Conservation (phyloP, 129 eudicot genomes). For the Flaveria ramosissima region DNA sequence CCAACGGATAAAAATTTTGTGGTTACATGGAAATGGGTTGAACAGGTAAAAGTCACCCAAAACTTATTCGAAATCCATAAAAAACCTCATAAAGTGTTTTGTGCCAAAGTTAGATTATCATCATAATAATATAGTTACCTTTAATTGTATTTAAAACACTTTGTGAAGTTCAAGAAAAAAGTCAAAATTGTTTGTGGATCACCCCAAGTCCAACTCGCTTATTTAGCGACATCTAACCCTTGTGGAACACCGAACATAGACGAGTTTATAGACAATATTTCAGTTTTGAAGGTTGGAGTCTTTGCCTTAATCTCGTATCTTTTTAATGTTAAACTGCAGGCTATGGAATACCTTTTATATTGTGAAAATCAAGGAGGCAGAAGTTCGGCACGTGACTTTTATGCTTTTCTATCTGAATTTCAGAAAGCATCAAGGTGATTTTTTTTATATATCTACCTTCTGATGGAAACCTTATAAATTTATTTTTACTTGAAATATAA, state of each 20-base stretch:
- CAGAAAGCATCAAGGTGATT: constrained; percentile 85
- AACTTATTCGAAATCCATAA: background rate
- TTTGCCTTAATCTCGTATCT: background rate
- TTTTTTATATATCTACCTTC: constrained; percentile 18
- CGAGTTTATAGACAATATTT: background rate
- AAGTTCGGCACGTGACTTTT: constrained; percentile 66
- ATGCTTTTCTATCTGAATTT: constrained; percentile 65
- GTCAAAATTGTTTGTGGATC: background rate
- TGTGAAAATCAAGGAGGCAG: constrained; percentile 74
- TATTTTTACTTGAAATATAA: constrained; percentile 8
- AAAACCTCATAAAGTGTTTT: background rate
- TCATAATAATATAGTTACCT: background rate
- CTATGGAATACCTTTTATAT: constrained; percentile 72
- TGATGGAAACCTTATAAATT: background rate
- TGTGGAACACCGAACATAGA: background rate
- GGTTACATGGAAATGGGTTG: background rate
- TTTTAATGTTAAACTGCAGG: constrained; percentile 46
- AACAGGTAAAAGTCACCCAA: background rate
- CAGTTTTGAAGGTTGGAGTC: background rate
- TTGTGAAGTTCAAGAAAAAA: background rate
- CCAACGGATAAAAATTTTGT: background rate
- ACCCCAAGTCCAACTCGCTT: background rate
- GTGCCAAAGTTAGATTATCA: background rate
- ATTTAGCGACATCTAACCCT: background rate
- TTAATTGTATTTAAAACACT: background rate